Evolutionary conservation across 768 basidiomycete genomes (phyloP).

Genomic region (Hirschioporus abietinus): DNA sequence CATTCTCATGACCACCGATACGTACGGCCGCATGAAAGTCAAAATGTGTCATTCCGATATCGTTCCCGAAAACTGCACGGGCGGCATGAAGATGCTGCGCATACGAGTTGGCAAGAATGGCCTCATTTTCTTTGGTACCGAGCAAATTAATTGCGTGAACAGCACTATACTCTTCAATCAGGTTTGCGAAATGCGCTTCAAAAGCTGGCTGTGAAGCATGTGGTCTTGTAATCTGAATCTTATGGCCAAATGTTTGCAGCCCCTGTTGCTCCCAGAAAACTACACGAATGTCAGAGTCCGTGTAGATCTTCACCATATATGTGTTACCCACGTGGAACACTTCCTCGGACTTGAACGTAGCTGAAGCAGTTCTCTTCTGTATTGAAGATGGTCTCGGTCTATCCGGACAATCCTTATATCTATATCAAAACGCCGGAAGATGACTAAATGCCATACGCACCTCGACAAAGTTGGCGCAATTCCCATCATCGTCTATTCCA

Average conservation of each 20-base stretch:
- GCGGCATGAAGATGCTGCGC: slow-evolving; percentile 72
- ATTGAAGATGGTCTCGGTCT: slow-evolving; percentile 90
- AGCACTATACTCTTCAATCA: slow-evolving; percentile 80
- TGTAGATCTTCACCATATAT: not conserved
- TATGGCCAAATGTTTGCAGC: slow-evolving; percentile 88
- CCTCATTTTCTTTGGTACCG: slow-evolving; percentile 89
- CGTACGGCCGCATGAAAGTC: slow-evolving; percentile 89
- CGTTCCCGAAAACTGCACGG: slow-evolving; percentile 54
- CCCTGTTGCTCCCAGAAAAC: slow-evolving; percentile 99
- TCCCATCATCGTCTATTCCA: slow-evolving; percentile 93
- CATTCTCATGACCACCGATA: slow-evolving; percentile 81
- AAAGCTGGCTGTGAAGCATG: slow-evolving; percentile 97
- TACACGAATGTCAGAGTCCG: slow-evolving; percentile 24
- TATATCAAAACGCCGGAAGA: slow-evolving; percentile 4
- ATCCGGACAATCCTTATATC: slow-evolving; percentile 4
- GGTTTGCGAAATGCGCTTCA: slow-evolving; percentile 84
- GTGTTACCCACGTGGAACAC: slow-evolving; percentile 77
- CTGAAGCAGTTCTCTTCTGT: slow-evolving; percentile 86
- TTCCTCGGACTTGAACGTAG: slow-evolving; percentile 92
- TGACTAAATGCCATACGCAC: slow-evolving; percentile 32
- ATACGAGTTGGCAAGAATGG: slow-evolving; percentile 77
- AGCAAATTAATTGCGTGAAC: slow-evolving; percentile 89
- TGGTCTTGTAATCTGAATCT: slow-evolving; percentile 92
- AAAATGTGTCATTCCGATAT: slow-evolving; percentile 78
- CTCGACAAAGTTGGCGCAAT: slow-evolving; percentile 96